These are phyloP conservation scores for Termitomyces sp. DNA, from an alignment of 768 basidiomycete species.

Conservation along the genomic window DNA sequence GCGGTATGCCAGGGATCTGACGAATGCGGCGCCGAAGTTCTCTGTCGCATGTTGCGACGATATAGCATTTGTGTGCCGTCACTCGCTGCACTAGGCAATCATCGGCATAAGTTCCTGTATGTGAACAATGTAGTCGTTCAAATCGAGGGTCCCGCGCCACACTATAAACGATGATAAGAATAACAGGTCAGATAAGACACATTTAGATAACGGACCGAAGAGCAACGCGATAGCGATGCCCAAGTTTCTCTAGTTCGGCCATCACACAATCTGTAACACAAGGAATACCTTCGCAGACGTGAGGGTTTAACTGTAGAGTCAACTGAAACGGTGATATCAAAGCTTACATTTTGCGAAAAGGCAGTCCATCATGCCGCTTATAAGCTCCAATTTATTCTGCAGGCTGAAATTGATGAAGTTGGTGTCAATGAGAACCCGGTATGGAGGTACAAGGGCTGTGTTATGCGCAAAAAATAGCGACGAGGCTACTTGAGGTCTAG, in stretches of 20 bases:
- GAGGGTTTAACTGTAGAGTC: not conserved
- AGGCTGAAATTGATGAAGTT: constrained; percentile 99
- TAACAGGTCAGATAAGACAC: not conserved
- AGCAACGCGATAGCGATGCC: constrained; percentile 92
- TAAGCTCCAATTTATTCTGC: constrained; percentile 95
- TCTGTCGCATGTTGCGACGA: constrained; percentile 97
- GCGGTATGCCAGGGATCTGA: constrained; percentile 87
- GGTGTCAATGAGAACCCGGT: constrained; percentile 96
- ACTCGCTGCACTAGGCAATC: constrained; percentile 98
- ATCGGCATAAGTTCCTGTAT: constrained; percentile 97
- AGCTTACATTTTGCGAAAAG: constrained; percentile 89
- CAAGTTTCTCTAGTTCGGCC: constrained; percentile 97
- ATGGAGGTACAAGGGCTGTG: constrained; percentile 92
- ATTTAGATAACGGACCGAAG: constrained; percentile 59
- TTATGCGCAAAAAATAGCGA: constrained; percentile 95
- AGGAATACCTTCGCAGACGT: constrained; percentile 73
- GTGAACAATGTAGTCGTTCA: constrained; percentile 89
- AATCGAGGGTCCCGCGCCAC: constrained; percentile 97
- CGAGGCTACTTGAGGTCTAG: constrained; percentile 81
- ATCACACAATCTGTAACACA: constrained; percentile 99
- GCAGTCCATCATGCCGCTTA: constrained; percentile 99
- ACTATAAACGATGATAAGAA: constrained; percentile 36
- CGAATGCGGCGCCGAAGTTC: constrained; percentile 90
- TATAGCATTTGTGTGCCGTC: constrained; percentile 91
- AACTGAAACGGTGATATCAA: not conserved